Base-by-base conservation (phyloP, 495 filamentous ascomycete species). In the Penicillium bialowiezense region DNA sequence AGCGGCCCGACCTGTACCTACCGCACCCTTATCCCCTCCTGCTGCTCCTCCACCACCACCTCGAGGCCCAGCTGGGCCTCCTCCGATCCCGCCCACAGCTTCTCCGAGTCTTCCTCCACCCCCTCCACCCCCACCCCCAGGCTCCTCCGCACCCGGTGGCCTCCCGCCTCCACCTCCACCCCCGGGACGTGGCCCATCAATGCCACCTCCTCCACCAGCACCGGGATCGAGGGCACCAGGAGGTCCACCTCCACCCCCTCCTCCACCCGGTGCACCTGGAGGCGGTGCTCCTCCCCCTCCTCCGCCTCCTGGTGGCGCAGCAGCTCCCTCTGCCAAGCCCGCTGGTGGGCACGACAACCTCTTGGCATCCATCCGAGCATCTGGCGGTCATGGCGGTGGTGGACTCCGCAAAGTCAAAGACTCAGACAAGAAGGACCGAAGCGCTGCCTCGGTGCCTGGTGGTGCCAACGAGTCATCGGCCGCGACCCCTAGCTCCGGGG, bases 341-440 rank as follows among this genome's bases (percentile, higher is more conserved):
- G 37, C 72, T 21, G 80, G 68, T 41, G 67, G 72, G 38, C 81
- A 85, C 38, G 71, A 81, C 42, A 84, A 87, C 52, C 67, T 98
- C 41, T 65, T 98, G 48, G 90, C 90, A 17, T 79, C 87, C 52
- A 98, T 98, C 60, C 80, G 89, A 47, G 81, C 80, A 7, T 85
- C 85, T 19, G 89, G 89, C 54, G 87, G 89, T 26, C 77, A 84
- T 39, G 81, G 76, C 2, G 80, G 81, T 23, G 77, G 79, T 37
- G 73, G 82, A 15, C 71, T 98, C 50, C 90, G 87, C 67, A 95
- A 91, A 66, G 91, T 97, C 38, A 82, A 80, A 47, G 81, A 84
- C 35, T 72, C 63, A 37, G 83, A 91, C 49, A 89, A 93, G 69
- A 74, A 82, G 65, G 91, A 96, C 65, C 79, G 91, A 43, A 93